Conservation (phyloP, 2,329 filamentous ascomycete species). For the Diatrype stigma region DNA sequence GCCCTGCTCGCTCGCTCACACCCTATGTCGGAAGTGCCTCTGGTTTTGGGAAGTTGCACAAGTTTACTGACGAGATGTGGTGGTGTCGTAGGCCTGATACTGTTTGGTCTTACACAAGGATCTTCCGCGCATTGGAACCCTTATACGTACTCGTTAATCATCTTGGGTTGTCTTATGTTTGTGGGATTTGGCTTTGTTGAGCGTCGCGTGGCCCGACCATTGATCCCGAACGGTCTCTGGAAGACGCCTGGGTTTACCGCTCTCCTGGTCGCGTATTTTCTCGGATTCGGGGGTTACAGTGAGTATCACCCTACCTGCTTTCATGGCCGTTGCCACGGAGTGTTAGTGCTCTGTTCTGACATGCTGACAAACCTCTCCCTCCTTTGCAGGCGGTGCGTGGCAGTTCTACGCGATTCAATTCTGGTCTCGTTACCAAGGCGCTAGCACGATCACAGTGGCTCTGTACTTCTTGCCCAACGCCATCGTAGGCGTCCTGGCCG, state of each 20-base stretch:
- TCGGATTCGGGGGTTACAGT: conserved; percentile 32
- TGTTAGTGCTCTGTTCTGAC: background rate
- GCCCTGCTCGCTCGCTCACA: no score
- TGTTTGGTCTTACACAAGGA: conserved; percentile 33
- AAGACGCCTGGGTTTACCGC: conserved; percentile 38
- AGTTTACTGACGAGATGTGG: no score
- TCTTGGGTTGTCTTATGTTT: conserved; percentile 26
- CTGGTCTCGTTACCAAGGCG: conserved; percentile 32
- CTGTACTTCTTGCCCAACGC: conserved; percentile 42
- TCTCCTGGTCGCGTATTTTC: conserved; percentile 38
- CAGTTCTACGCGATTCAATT: conserved; percentile 36
- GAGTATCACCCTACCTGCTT: conserved; percentile 3
- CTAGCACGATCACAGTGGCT: conserved; percentile 34
- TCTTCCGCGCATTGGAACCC: conserved; percentile 29
- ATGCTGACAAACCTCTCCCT: conserved; percentile 2
- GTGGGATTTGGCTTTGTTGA: conserved; percentile 28
- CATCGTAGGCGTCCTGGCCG: conserved; percentile 39
- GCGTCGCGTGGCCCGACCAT: conserved; percentile 24
- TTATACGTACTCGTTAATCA: conserved; percentile 31
- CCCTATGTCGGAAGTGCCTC: no score
- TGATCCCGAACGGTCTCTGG: conserved; percentile 34
- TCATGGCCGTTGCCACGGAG: background rate
- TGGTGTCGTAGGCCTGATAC: conserved; percentile 13
- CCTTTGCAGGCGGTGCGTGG: conserved; percentile 24
- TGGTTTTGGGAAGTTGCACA: no score